Evolutionary conservation across 495 filamentous ascomycete genomes (phyloP).

Genomic region (Penicillium salamii): DNA sequence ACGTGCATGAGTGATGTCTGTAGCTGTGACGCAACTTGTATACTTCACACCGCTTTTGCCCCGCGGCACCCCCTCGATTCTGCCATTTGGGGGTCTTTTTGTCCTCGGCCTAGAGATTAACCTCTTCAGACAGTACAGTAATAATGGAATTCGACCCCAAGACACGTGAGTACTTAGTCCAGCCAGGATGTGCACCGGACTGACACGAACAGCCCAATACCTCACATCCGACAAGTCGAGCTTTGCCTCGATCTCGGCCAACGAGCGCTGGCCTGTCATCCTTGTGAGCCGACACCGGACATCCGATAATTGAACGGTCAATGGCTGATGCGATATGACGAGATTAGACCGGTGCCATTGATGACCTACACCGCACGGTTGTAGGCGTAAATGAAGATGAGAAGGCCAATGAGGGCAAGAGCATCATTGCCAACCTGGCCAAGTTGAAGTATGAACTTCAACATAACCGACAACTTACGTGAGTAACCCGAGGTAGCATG

Average conservation of each 20-base stretch:
- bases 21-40: conserved; percentile 6
- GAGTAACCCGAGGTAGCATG: conserved; percentile 23
- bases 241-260: conserved; percentile 79
- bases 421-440: conserved; percentile 74
- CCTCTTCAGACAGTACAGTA: not conserved
- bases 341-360: conserved; percentile 83
- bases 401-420: conserved; percentile 77
- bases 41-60: conserved; percentile 5
- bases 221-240: conserved; percentile 77
- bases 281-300: conserved; percentile 52
- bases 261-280: conserved; percentile 90
- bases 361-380: conserved; percentile 82
- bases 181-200: not conserved
- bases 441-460: conserved; percentile 93
- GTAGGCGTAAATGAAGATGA: conserved; percentile 48
- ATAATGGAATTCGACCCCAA: conserved; percentile 63
- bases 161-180: conserved; percentile 47
- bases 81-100: conserved; percentile 3
- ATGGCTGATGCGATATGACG: conserved; percentile 14
- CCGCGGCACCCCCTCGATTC: conserved; percentile 8
- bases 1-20: conserved; percentile 4
- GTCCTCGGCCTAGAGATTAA: not conserved
- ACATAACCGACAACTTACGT: conserved; percentile 82
- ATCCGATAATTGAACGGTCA: not conserved
- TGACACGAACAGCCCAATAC: conserved; percentile 62